These are phyloP conservation scores for Nannochloropsis gaditana DNA, from an alignment of 108 stramenopile species.

Conservation along the genomic window DNA sequence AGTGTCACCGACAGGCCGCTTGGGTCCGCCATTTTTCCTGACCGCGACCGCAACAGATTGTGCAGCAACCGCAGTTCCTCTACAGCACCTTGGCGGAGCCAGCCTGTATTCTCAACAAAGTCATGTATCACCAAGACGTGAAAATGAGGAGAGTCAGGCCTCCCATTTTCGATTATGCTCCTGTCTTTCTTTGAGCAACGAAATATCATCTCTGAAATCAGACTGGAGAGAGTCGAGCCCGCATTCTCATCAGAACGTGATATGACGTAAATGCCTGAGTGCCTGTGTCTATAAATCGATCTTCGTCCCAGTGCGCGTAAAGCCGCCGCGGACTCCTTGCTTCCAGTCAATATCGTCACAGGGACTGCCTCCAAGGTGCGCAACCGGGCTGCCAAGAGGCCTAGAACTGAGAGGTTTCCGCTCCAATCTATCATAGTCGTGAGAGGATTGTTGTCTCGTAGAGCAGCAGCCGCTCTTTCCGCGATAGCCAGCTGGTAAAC, in stretches of 20 bases:
- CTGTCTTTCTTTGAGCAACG: background rate
- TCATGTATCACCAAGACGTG: conserved; percentile 26
- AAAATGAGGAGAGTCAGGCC: background rate
- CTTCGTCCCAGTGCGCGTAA: background rate
- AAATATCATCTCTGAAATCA: background rate
- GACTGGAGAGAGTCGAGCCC: conserved; percentile 13
- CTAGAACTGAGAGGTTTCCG: background rate
- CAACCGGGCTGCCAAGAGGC: background rate
- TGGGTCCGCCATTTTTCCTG: background rate
- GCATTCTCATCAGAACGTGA: conserved; percentile 41
- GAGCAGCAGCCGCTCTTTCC: conserved; percentile 20
- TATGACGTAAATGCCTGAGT: background rate
- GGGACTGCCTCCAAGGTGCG: background rate
- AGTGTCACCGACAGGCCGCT: no score
- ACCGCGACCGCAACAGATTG: conserved; percentile 15
- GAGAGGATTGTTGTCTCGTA: background rate
- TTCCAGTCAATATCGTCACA: background rate
- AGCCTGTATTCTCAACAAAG: conserved; percentile 45
- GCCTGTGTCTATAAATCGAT: background rate
- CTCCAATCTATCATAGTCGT: background rate
- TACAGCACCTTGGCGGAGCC: conserved; percentile 46
- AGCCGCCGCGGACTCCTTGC: background rate
- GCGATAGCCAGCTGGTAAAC: conserved; percentile 29
- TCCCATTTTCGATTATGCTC: background rate
- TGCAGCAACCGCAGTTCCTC: conserved; percentile 40